A percentile compares a stretch with the other conserved stretches of the same genome.
Conservation (phyloP, 2,329 filamentous ascomycete genomes). For the Colletotrichum endophyticum region DNA sequence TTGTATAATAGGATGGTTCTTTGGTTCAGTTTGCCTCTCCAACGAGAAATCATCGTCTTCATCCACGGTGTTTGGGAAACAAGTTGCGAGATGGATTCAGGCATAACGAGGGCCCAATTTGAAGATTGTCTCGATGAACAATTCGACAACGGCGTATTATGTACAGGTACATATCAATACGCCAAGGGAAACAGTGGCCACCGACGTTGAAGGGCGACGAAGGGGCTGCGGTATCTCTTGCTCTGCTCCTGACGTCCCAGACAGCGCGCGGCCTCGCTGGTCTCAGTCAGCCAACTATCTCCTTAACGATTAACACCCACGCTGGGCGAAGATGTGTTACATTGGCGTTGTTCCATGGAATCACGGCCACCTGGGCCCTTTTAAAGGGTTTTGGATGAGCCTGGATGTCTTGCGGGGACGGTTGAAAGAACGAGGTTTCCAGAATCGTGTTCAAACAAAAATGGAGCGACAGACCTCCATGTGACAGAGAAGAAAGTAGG, state of each 20-base stretch:
- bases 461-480: too few relatives aligned
- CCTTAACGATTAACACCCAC: accelerated
- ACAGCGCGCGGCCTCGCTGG: accelerated
- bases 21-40: background rate
- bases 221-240: background rate
- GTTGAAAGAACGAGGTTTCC: background rate
- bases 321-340: background rate
- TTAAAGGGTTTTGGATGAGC: background rate
- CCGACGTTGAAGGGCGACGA: background rate
- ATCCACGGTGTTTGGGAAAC: background rate
- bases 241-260: background rate
- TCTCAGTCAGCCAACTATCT: background rate
- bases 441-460: too few relatives aligned
- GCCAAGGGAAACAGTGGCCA: background rate
- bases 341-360: background rate
- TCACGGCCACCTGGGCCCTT: background rate
- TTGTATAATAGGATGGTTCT: background rate
- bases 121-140: background rate
- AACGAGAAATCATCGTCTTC: background rate
- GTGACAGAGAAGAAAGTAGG: background rate
- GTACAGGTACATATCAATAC: background rate
- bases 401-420: accelerated
- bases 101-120: background rate
- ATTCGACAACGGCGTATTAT: background rate
- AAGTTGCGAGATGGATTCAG: background rate